These are phyloP conservation scores for Parafenestella ontariensis DNA, from an alignment of 2,329 filamentous ascomycete species.

Conservation along the genomic window DNA sequence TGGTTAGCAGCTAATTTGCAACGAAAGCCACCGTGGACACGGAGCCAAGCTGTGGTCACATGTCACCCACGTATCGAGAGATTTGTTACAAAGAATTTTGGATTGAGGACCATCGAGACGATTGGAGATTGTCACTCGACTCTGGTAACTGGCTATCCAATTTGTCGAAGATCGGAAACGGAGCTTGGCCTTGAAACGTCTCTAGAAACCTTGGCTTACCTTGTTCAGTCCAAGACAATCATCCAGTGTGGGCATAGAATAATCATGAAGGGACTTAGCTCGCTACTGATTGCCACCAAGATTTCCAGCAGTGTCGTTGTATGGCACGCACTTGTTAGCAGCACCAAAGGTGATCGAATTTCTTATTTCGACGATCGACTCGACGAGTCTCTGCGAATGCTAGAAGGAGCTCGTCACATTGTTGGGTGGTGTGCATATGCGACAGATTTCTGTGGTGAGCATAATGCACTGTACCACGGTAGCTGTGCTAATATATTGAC, in stretches of 20 bases:
- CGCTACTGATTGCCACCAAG: not conserved
- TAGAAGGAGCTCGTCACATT: conserved; percentile 1
- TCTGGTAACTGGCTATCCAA: conserved; percentile 1
- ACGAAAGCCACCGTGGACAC: not conserved
- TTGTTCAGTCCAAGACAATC: not conserved
- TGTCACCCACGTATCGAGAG: not conserved
- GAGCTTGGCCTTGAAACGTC: conserved; percentile 1
- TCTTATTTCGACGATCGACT: conserved; percentile 1
- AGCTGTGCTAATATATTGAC: too few species aligned
- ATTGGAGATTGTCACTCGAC: not conserved
- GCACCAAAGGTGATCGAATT: not conserved
- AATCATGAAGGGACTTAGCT: conserved; percentile 4
- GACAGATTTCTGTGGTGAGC: conserved; percentile 3
- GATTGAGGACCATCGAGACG: not conserved
- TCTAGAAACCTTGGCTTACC: not conserved
- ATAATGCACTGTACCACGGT: too few species aligned
- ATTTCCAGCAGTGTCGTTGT: not conserved
- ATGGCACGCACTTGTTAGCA: not conserved
- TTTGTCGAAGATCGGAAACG: not conserved
- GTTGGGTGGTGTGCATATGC: conserved; percentile 6
- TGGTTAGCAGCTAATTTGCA: not conserved
- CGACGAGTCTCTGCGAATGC: not conserved
- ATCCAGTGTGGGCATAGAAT: not conserved
- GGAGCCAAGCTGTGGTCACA: not conserved
- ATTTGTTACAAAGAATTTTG: not conserved